Conservation (phyloP, 805 yeast genomes). For the Naumovozyma castellii region DNA sequence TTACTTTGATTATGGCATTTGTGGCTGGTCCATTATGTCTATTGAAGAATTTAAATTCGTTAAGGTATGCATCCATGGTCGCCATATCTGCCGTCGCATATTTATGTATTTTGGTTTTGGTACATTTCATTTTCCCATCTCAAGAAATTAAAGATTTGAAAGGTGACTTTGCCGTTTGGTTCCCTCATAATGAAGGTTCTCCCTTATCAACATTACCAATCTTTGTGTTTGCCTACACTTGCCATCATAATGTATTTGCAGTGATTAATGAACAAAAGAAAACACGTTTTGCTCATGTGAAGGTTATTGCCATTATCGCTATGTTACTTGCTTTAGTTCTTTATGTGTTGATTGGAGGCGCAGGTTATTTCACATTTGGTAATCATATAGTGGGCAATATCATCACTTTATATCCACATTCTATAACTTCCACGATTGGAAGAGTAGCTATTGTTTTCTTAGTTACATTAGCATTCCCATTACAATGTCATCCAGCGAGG, state of each 20-base stretch:
- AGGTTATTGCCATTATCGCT: conserved; percentile 41
- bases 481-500: conserved; percentile 86
- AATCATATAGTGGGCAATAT: conserved; percentile 69
- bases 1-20: conserved; percentile 43
- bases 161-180: conserved; percentile 42
- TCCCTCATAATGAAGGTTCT: conserved; percentile 38
- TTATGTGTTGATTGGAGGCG: conserved; percentile 63
- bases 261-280: conserved; percentile 70
- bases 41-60: conserved; percentile 65
- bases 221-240: conserved; percentile 87
- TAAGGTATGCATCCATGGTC: conserved; percentile 75
- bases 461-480: conserved; percentile 77
- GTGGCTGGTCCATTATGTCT: conserved; percentile 50
- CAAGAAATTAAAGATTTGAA: conserved; percentile 24
- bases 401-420: conserved; percentile 63
- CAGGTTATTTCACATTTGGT: conserved; percentile 86
- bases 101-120: conserved; percentile 59
- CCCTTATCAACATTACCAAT: conserved; percentile 78
- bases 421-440: conserved; percentile 64
- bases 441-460: conserved; percentile 69
- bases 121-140: conserved; percentile 44
- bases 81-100: conserved; percentile 78
- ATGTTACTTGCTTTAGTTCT: conserved; percentile 51
- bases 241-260: conserved; percentile 92
- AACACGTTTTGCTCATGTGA: conserved; percentile 39